Conservation (phyloP, 2,329 filamentous ascomycete species). For the Xylaria hypoxylon region DNA sequence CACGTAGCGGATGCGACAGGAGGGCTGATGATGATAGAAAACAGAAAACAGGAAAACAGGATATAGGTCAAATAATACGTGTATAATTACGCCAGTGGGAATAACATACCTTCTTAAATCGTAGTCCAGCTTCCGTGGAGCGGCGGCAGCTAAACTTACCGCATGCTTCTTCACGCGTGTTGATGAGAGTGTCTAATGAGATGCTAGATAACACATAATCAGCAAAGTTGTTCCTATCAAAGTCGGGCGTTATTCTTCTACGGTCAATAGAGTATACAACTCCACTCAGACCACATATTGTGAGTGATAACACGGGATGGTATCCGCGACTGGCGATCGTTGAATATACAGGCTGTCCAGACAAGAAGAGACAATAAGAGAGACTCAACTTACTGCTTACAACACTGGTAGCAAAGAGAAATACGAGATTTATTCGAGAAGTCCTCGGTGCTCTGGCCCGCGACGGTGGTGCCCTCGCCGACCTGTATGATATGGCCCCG, state of each 20-base stretch:
- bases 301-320: too few species aligned
- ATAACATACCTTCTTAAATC: constrained; percentile 29
- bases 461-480: constrained; percentile 22
- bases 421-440: neutral
- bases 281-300: too few species aligned
- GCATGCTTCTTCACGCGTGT: constrained; percentile 10
- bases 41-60: too few species aligned
- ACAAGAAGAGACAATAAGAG: neutral
- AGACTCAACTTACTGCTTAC: constrained; percentile 29
- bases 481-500: constrained; percentile 7
- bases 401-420: constrained; percentile 38
- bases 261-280: too few species aligned
- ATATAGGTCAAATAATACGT: neutral
- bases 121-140: neutral
- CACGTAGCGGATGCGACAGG: too few species aligned
- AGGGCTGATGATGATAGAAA: too few species aligned
- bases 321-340: too few species aligned
- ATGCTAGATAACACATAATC: constrained; percentile 11
- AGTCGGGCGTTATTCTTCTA: neutral
- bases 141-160: constrained; percentile 11
- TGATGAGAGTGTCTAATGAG: constrained; percentile 5
- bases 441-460: constrained; percentile 26
- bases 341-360: neutral
- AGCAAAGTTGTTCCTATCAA: neutral
- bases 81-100: neutral